A percentile compares a stretch with the other conserved stretches of the same genome.
phyloP scores from a whole-genome alignment of 345 rosid genomes.

The Pistacia integerrima region DNA sequence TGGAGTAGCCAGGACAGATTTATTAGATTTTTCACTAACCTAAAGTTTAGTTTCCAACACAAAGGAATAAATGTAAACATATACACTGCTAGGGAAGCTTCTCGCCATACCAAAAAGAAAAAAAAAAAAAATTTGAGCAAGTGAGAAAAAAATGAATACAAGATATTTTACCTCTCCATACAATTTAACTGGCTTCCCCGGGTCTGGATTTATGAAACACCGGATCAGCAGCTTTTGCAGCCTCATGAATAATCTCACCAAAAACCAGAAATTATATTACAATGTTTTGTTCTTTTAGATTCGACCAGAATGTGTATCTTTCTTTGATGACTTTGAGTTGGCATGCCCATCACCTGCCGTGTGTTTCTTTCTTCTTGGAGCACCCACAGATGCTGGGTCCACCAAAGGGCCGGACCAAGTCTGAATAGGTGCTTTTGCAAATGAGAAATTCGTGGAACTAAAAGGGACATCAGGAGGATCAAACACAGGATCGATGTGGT shows the following conservation, averaged over 20 bases:
- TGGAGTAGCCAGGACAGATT: constrained; percentile 20
- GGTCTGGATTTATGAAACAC: constrained; percentile 25
- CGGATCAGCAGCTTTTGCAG: constrained; percentile 29
- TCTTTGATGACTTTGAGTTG: constrained; percentile 31
- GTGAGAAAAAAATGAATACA: constrained; percentile 36
- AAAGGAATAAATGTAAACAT: constrained; percentile 27
- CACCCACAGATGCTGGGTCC: constrained; percentile 42
- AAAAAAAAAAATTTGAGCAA: constrained; percentile 8
- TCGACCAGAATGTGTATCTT: constrained; percentile 38
- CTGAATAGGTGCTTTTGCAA: constrained; percentile 67
- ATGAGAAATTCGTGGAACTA: constrained; percentile 70
- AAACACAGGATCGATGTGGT: constrained; percentile 67
- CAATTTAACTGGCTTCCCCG: constrained; percentile 36
- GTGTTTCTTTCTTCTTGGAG: constrained; percentile 56
- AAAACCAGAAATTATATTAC: constrained; percentile 25
- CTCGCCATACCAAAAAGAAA: constrained; percentile 27
- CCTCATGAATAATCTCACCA: constrained; percentile 30
- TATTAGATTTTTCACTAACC: constrained; percentile 32
- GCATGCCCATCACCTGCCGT: constrained; percentile 35
- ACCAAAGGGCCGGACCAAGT: constrained; percentile 98
- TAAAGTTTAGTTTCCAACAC: constrained; percentile 23
- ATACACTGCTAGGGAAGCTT: constrained; percentile 41
- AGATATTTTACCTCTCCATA: constrained; percentile 44
- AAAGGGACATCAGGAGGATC: constrained; percentile 69
- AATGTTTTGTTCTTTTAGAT: constrained; percentile 32